Conservation (phyloP, 1,139 yeast genomes). For the Diutina scorzettiae region DNA sequence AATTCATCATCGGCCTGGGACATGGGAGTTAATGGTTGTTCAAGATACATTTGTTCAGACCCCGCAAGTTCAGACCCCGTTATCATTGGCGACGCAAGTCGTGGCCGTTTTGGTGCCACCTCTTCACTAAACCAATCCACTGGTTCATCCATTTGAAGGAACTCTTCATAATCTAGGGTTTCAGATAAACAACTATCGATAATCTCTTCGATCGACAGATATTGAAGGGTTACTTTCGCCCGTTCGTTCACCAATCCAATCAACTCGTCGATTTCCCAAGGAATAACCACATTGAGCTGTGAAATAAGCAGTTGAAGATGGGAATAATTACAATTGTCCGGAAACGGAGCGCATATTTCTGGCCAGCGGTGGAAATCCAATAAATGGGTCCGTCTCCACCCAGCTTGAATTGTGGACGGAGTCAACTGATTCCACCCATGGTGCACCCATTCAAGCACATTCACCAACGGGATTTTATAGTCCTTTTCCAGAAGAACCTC, state of each 20-base stretch:
- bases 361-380: conserved; percentile 18
- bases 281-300: conserved; percentile 34
- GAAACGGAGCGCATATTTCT: conserved; percentile 8
- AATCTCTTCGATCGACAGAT: conserved; percentile 51
- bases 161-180: conserved; percentile 3
- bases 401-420: conserved; percentile 30
- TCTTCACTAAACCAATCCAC: neutral
- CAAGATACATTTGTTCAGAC: neutral
- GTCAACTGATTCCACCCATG: conserved; percentile 44
- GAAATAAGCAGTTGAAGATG: conserved; percentile 32
- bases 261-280: conserved; percentile 49
- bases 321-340: conserved; percentile 13
- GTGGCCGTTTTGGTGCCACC: neutral
- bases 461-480: conserved; percentile 36
- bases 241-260: conserved; percentile 47
- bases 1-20: neutral
- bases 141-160: conserved; percentile 5
- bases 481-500: conserved; percentile 24
- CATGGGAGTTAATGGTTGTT: neutral
- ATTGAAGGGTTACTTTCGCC: conserved; percentile 40
- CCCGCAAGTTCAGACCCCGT: neutral
- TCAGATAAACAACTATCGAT: conserved; percentile 41
- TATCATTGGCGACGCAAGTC: neutral
- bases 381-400: conserved; percentile 37
- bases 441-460: conserved; percentile 47